phyloP scores from a whole-genome alignment of 2,329 filamentous ascomycete genomes.

The Fusarium solani-melongenae region DNA sequence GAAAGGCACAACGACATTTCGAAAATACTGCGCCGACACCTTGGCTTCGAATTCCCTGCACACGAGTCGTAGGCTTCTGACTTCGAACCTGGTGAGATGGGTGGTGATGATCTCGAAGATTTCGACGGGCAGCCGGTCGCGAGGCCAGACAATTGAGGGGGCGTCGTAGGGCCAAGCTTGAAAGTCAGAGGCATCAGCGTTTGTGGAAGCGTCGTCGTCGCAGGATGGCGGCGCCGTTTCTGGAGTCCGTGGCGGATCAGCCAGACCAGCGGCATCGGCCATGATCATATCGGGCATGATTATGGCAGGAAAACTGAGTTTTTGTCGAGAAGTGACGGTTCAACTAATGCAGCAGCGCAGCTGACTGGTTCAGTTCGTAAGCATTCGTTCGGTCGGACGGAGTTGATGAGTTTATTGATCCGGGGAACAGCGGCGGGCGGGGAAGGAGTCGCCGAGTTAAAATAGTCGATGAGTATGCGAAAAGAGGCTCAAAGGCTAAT shows the following conservation, averaged over 20 bases:
- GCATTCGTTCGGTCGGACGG: conserved; percentile 29
- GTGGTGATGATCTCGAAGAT: conserved; percentile 68
- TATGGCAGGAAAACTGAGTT: neutral
- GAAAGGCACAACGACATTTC: conserved; percentile 74
- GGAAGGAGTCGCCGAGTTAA: neutral
- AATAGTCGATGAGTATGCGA: neutral
- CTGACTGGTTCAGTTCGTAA: conserved; percentile 1
- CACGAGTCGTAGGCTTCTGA: conserved; percentile 71
- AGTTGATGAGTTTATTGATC: conserved; percentile 21
- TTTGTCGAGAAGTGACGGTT: neutral
- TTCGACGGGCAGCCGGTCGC: conserved; percentile 65
- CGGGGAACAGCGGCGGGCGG: conserved; percentile 25
- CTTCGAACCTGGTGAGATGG: conserved; percentile 66
- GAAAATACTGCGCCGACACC: conserved; percentile 68
- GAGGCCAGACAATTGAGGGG: conserved; percentile 45
- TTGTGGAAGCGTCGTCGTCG: conserved; percentile 19
- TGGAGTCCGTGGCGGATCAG: conserved; percentile 13
- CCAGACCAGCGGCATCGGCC: neutral
- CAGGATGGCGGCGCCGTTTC: conserved; percentile 34
- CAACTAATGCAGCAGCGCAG: neutral
- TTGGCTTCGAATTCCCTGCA: conserved; percentile 67
- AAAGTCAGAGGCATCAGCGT: conserved; percentile 9
- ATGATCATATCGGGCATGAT: neutral
- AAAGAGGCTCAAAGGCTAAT: neutral
- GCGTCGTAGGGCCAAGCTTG: conserved; percentile 1